Conservation (phyloP, 2,329 filamentous ascomycete genomes). For the Cucurbitaria berberidis region DNA sequence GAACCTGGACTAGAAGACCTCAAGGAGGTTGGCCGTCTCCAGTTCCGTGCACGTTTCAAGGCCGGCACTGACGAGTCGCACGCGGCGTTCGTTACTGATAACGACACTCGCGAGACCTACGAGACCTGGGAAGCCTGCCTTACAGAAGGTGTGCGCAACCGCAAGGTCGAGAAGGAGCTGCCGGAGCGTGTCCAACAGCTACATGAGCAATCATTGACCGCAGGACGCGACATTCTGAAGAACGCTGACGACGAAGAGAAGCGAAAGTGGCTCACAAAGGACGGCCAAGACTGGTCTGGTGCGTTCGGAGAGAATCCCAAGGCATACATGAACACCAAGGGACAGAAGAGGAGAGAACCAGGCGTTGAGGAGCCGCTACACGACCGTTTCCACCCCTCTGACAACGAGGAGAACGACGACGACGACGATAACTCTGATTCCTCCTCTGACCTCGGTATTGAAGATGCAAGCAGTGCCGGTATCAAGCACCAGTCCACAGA, state of each 20-base stretch:
- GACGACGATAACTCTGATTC: constrained; percentile 48
- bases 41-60: constrained; percentile 83
- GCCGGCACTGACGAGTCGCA: constrained; percentile 89
- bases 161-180: constrained; percentile 74
- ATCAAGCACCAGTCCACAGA: constrained; percentile 38
- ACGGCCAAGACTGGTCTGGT: constrained; percentile 84
- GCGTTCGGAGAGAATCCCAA: constrained; percentile 82
- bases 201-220: constrained; percentile 79
- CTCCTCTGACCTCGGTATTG: constrained; percentile 63
- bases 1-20: constrained; percentile 77
- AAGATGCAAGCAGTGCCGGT: constrained; percentile 56
- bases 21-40: constrained; percentile 78
- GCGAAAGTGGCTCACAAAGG: constrained; percentile 76
- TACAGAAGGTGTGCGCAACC: constrained; percentile 79
- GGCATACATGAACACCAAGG: constrained; percentile 60
- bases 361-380: constrained; percentile 59
- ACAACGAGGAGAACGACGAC: constrained; percentile 51
- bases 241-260: constrained; percentile 74
- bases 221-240: constrained; percentile 81
- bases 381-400: constrained; percentile 57
- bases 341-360: constrained; percentile 63
- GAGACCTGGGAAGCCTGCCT: constrained; percentile 94
- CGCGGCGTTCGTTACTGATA: constrained; percentile 80
- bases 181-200: constrained; percentile 74
- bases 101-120: constrained; percentile 88